These are phyloP conservation scores for Boletus semigastroideus DNA, from an alignment of 1,284 basidiomycete species.

Conservation along the genomic window DNA sequence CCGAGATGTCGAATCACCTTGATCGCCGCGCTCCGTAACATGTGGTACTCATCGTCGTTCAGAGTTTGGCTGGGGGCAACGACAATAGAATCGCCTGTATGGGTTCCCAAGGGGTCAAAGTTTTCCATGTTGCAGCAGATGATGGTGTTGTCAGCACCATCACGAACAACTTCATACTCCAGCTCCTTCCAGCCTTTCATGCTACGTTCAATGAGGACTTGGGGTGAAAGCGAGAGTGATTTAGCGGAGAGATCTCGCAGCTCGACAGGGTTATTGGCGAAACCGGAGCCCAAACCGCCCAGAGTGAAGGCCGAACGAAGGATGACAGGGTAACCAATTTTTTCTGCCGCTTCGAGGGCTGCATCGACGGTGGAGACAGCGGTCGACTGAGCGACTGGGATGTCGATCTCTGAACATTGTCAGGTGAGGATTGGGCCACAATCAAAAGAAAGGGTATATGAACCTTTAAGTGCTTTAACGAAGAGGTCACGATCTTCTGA, in stretches of 20 bases:
- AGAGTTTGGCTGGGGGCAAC: constrained; percentile 98
- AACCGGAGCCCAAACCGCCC: constrained; percentile 97
- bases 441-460: constrained; percentile 12
- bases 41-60: constrained; percentile 98
- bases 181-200: constrained; percentile 99
- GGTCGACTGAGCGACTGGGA: constrained; percentile 95
- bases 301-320: constrained; percentile 97
- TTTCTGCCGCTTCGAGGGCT: constrained; percentile 87
- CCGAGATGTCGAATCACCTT: constrained; percentile 98
- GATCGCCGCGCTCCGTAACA: constrained; percentile 96
- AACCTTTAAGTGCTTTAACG: constrained; percentile 94
- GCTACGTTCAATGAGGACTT: constrained; percentile 96
- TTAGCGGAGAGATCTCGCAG: constrained; percentile 96
- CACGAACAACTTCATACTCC: constrained; percentile 98
- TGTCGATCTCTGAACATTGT: constrained; percentile 81
- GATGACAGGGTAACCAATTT: constrained; percentile 98
- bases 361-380: constrained; percentile 96
- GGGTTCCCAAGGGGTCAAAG: constrained; percentile 98
- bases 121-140: constrained; percentile 99
- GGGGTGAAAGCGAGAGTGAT: constrained; percentile 88
- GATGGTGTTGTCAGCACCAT: constrained; percentile 94
- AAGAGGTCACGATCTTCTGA: constrained; percentile 98
- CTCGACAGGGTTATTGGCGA: constrained; percentile 95
- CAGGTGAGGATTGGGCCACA: constrained; percentile 1
- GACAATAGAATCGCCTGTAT: constrained; percentile 99